Evolutionary conservation across 768 basidiomycete species (phyloP), one percentile per base, ranked within the genome.

Genomic region (Pleurotus giganteus): DNA sequence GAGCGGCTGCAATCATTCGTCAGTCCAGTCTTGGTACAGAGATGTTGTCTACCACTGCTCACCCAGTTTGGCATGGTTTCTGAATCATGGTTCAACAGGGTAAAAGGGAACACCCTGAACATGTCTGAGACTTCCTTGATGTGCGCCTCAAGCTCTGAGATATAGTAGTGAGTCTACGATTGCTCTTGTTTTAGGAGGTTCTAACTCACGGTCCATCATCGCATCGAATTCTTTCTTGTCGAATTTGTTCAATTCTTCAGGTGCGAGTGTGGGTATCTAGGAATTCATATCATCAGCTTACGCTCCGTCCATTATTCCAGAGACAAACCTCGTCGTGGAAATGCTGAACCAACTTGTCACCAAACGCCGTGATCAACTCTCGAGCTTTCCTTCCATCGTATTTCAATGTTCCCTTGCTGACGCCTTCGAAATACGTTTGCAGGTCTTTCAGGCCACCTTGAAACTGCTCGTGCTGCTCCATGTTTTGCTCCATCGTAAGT

Each of bases 391-490:
- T 53, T 1, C 55, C 63, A 42, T 68, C 63, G 37, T 65, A 66
- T 4, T 31, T 32, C 12, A 41, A 54, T 28, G 39, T 53, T 1
- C 56, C 55, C 0, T 29, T 32, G 19, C 56, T 15, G 19, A 68
- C 60, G 3, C 44, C 41, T 4, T 45, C 47, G 50, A 67, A 47
- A 39, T 66, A 66, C n/a, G 57, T 46, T n/a, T 63, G 52, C 9
- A 66, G 61, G 11, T 42, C 60, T 4, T 54, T 46, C 56, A 65
- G 58, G 24, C 50, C 60, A 7, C 57, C 59, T 27, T 59, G 55
- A 26, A 65, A 60, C n/a, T 49, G 57, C 28, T 58, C 58, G 44
- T 69, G 68, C 34, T 69, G 64, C 17, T 65, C 62, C n/a, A 66
- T 24, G 36, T 69, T 69, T 3, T 55, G 47, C 13, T 55, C 56